Evolutionary conservation across 768 basidiomycete genomes (phyloP), one percentile per base, ranked within the genome.

Genomic region (Clavaria fumosa): DNA sequence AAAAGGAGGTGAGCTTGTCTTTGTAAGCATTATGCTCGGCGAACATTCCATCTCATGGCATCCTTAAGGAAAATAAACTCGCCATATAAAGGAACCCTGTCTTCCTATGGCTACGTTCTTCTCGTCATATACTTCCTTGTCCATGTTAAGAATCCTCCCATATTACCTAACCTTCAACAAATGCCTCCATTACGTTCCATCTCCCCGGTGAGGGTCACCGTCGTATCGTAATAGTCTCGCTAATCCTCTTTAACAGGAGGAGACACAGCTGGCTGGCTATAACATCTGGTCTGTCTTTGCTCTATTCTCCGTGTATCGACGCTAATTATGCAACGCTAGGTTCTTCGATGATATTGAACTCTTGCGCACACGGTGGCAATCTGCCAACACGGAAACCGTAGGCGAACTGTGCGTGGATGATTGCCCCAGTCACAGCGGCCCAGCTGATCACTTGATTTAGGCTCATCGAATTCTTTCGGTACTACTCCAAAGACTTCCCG

Each of bases 341-440:
- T 97, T 99, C 63, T 99, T 96, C 53, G 93, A 97, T 62, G 93
- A 99, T 57, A 79, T 91, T 52, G 89, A 95, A 50, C 69, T 88
- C 24, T 64, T 99, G 40, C 70, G 88, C 48, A 78, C 84, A 54
- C 77, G 82, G 49, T 99, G 91, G 89, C 78, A 78, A 51, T 91
- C 86, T n/a, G 74, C 81, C 45, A 96, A 96, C 56, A 72, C 70
- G 37, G 90, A 99, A 49, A 78, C 70, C 45, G 85, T 96, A 39
- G 93, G 89, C 43, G 89, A 96, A 57, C 62, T 99, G 86, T 88
- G 50, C 44, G 78, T 66, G n/a, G 31, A 23, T 31, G 27, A 17
- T 12, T 23, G 31, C 32, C 11, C 24, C 34, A 10, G 21, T 24
- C 9, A 18, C 27, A 31, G 11, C n/a, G 34, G 30, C 7, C 18